Base-by-base conservation (phyloP, 1,284 basidiomycete species). In the Sanghuangporus sanghuang region DNA sequence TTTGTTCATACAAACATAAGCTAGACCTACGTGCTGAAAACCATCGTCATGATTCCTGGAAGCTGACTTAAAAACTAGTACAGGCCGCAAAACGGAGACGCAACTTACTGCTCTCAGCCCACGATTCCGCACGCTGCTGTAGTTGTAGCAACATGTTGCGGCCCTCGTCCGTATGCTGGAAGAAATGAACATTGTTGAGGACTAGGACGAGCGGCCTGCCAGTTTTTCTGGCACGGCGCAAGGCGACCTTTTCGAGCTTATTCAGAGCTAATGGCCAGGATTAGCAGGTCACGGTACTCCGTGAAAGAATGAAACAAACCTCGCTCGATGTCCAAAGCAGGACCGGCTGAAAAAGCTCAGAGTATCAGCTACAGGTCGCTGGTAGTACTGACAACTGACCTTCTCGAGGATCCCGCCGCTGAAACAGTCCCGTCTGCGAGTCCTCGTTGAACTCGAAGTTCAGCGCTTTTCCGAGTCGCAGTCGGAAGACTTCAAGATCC, bases 241-340 rank as follows among this genome's bases (percentile, higher is more conserved):
- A 77, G 0, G 92, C 93, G 23, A 95, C 92, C 71, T 95, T 95
- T 72, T 94, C 92, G 1, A 93, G 79, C 71, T 95, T 95, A 72
- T 89, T 92, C 75, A 93, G 72, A 0, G 89, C 89, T 85, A 57
- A n/a, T 3, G 64, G 39, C 49, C 27, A 48, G 27, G 36, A 46
- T 36, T 18, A 4, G 6, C 6, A 2, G 2, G 8, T n/a, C 16
- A 46, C 44, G 3, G 1, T 16, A 44, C 1, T 7, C 36, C 40
- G 12, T 8, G 8, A 38, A 35, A n/a, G 32, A 6, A 18, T 6
- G 21, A 42, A 27, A 60, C 72, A 63, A 69, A 88, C 88, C 89
- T 74, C 93, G 80, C 74, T 94, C 92, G 61, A 95, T 87, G 71
- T 95, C 92, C 39, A 95, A 78, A 9, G 86, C 83, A 8, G 93